phyloP scores from a whole-genome alignment of 345 rosid genomes.

The Camelina hispida region DNA sequence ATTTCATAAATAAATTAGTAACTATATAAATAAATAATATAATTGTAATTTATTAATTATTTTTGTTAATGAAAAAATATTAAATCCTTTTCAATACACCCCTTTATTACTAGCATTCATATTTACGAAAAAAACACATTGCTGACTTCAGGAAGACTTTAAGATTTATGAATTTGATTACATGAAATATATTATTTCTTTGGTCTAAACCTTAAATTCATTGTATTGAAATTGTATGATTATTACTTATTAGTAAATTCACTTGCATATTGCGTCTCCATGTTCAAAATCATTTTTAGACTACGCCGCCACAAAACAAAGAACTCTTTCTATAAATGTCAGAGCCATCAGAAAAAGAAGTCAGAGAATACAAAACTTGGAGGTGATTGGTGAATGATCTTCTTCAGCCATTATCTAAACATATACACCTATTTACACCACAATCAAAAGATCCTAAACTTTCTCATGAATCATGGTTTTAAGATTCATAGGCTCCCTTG shows the following conservation, averaged over 20 bases:
- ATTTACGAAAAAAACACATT: neutral
- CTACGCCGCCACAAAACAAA: neutral
- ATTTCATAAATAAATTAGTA: too few relatives aligned
- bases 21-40: too few relatives aligned
- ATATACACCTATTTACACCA: slow-evolving; percentile 40
- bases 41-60: too few relatives aligned
- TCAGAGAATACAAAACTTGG: slow-evolving; percentile 26
- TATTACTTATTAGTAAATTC: neutral
- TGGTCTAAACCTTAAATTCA: neutral
- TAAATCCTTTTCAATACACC: too few relatives aligned
- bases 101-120: too few relatives aligned
- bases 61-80: too few relatives aligned
- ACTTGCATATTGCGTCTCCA: neutral
- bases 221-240: neutral
- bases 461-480: slow-evolving; percentile 34
- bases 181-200: neutral
- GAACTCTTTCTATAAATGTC: neutral
- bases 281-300: neutral
- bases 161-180: neutral
- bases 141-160: neutral
- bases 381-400: slow-evolving; percentile 31
- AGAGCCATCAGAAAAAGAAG: neutral
- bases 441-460: slow-evolving; percentile 30
- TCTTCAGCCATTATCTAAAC: slow-evolving; percentile 34
- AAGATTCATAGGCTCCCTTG: slow-evolving; percentile 30